These are phyloP conservation scores for Thelephora ganbajun DNA, from an alignment of 768 basidiomycete species.

Conservation along the genomic window DNA sequence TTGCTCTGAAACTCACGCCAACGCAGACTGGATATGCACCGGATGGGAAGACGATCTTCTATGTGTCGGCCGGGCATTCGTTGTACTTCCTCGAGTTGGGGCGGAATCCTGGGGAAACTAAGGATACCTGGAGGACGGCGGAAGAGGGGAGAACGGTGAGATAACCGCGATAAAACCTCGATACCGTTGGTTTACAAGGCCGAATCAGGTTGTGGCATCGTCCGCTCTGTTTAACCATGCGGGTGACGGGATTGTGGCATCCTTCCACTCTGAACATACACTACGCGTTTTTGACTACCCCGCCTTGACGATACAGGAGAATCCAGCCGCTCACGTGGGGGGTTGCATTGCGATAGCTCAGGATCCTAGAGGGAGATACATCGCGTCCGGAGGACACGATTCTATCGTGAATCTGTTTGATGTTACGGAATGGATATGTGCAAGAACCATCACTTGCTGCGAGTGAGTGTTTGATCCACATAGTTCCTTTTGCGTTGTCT, in stretches of 20 bases:
- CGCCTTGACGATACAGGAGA: conserved; percentile 40
- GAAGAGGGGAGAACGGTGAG: conserved; percentile 16
- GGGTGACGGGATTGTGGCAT: conserved; percentile 58
- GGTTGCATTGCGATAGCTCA: conserved; percentile 67
- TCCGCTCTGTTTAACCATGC: conserved; percentile 65
- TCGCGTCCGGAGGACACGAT: conserved; percentile 70
- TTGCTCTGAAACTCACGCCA: conserved; percentile 43
- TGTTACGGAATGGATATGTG: conserved; percentile 66
- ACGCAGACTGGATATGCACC: conserved; percentile 59
- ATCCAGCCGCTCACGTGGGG: conserved; percentile 62
- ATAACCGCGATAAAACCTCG: no score
- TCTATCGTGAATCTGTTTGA: conserved; percentile 79
- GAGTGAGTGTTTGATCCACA: conserved; percentile 38
- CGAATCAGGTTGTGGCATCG: conserved; percentile 34
- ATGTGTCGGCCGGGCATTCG: conserved; percentile 44
- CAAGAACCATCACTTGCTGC: conserved; percentile 63
- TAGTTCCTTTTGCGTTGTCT: neutral
- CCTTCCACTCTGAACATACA: conserved; percentile 47
- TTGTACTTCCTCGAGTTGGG: conserved; percentile 48
- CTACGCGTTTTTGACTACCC: conserved; percentile 63
- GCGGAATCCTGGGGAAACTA: conserved; percentile 36
- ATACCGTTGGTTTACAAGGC: neutral
- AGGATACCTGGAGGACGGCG: conserved; percentile 33
- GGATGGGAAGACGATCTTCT: conserved; percentile 52
- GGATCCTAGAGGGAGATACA: conserved; percentile 71